A percentile compares a stretch with the other conserved stretches of the same genome.
Conservation (phyloP, 2,329 filamentous ascomycete species). For the Pseudogymnoascus sp. region DNA sequence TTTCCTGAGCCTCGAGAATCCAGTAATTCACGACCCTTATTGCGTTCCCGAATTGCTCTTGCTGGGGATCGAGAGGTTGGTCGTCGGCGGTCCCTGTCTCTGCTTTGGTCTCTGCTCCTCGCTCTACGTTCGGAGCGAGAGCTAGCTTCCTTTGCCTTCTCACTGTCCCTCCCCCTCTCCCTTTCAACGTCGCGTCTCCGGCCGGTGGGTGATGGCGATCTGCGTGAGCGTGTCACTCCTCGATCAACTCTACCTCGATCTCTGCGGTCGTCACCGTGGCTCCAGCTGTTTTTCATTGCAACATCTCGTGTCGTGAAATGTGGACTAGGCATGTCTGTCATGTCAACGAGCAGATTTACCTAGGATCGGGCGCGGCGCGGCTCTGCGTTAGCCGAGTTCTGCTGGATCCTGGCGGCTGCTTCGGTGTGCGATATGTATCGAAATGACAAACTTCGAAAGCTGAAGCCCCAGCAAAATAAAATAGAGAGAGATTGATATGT, state of each 20-base stretch:
- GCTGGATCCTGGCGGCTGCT: slow-evolving; percentile 4
- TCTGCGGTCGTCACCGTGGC: slow-evolving; percentile 34
- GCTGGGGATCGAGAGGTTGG: slow-evolving; percentile 24
- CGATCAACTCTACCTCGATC: slow-evolving; percentile 35
- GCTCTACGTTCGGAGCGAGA: slow-evolving; percentile 20
- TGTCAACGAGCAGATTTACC: slow-evolving; percentile 6
- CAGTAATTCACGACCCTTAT: slow-evolving; percentile 29
- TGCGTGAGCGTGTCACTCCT: slow-evolving; percentile 28
- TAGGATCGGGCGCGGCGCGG: slow-evolving; percentile 5
- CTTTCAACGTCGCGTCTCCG: slow-evolving; percentile 29
- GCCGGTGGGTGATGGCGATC: slow-evolving; percentile 30
- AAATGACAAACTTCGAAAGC: background rate
- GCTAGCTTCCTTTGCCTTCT: slow-evolving; percentile 22
- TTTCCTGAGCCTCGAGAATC: slow-evolving; percentile 29
- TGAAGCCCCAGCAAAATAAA: slow-evolving; percentile 2
- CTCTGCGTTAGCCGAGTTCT: slow-evolving; percentile 5
- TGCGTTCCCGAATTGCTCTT: slow-evolving; percentile 28
- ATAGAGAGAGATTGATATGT: background rate
- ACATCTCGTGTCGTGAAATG: slow-evolving; percentile 29
- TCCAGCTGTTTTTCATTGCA: slow-evolving; percentile 36
- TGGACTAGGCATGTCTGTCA: slow-evolving; percentile 11
- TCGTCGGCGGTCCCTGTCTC: slow-evolving; percentile 21
- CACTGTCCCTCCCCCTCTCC: slow-evolving; percentile 26
- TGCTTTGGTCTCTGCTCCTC: slow-evolving; percentile 25
- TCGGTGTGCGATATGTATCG: background rate